These are phyloP conservation scores for Colletotrichum brevisporum DNA, from an alignment of 2,329 filamentous ascomycete species.

Conservation along the genomic window DNA sequence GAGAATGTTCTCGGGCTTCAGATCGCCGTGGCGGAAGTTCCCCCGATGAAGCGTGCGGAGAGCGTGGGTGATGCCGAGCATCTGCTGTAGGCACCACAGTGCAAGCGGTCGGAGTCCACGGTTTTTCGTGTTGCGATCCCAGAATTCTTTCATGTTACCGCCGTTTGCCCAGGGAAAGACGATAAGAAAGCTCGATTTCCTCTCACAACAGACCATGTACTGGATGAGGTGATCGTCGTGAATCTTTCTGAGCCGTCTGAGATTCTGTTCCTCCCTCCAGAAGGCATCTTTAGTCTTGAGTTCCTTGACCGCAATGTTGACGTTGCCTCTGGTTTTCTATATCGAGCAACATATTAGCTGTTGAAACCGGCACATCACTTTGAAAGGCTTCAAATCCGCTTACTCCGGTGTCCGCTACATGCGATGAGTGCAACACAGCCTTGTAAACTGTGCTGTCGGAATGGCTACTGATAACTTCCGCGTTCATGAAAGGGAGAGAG, in stretches of 20 bases:
- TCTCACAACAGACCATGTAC: background rate
- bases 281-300: background rate
- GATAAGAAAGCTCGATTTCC: background rate
- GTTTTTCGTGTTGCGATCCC: background rate
- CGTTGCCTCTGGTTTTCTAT: background rate
- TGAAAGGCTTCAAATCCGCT: background rate
- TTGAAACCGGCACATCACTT: too few relatives aligned
- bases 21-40: constrained; percentile 26
- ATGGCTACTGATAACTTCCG: background rate
- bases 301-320: background rate
- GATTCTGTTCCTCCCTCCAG: background rate
- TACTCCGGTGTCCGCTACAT: background rate
- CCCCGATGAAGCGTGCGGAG: constrained; percentile 3
- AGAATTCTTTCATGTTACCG: constrained; percentile 17
- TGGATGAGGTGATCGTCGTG: constrained; percentile 12
- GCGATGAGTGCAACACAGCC: background rate
- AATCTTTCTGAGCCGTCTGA: background rate
- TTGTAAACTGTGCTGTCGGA: constrained; percentile 8
- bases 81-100: constrained; percentile 18
- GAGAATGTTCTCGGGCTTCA: constrained; percentile 31
- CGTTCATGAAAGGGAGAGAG: background rate
- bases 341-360: background rate
- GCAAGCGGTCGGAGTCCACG: background rate
- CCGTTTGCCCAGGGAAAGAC: constrained; percentile 28
- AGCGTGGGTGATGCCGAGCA: constrained; percentile 10